Base-by-base conservation (phyloP, 495 filamentous ascomycete species). In the Neurospora tetraspora region DNA sequence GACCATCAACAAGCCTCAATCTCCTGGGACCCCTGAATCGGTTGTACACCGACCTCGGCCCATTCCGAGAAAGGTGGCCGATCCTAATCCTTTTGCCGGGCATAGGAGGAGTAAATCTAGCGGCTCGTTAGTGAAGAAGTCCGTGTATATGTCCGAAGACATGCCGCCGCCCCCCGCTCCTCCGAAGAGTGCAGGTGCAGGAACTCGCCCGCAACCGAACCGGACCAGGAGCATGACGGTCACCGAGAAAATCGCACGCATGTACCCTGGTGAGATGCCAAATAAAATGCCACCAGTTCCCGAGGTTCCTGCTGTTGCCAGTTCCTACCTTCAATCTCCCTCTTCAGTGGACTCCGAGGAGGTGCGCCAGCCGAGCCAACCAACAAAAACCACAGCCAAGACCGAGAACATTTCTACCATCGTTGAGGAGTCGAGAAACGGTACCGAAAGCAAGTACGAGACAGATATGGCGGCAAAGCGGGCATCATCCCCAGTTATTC, bases 211-310 rank as follows among this genome's bases (percentile, higher is more conserved):
- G 4, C 76, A 82, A 34, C 80, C 85, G 3, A 86, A 85, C 72
- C 78, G 83, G 70, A 85, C 83, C 18, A 85, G 84, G 80, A 87
- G 86, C 74, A 87, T 86, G 86, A 86, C 86, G 1, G 80, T 86
- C 37, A 79, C 87, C 27, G 86, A 87, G 73, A 88, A 86, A 74
- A 83, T 87, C 73, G 78, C 77, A 18, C 74, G 85, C 14, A 75
- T 88, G 23, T 88, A 86, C 73, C 80, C 83, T 16, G 76, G 75
- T 16, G 53, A 65, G 31, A 18, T 65, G 27, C 27, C 12, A 36
- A 10, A 34, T 18, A 65, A 8, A 78, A 77, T 3, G 71, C 72
- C 1, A 69, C 72, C 12, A 81, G 80, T 86, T 14, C 86, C 85
- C n/a, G 77, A 83, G 34, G 70, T 85, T 4, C 83, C 83, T 14